These are phyloP conservation scores for Trichosporon coremiiforme DNA, from an alignment of 1,284 basidiomycete genomes.

Conservation along the genomic window DNA sequence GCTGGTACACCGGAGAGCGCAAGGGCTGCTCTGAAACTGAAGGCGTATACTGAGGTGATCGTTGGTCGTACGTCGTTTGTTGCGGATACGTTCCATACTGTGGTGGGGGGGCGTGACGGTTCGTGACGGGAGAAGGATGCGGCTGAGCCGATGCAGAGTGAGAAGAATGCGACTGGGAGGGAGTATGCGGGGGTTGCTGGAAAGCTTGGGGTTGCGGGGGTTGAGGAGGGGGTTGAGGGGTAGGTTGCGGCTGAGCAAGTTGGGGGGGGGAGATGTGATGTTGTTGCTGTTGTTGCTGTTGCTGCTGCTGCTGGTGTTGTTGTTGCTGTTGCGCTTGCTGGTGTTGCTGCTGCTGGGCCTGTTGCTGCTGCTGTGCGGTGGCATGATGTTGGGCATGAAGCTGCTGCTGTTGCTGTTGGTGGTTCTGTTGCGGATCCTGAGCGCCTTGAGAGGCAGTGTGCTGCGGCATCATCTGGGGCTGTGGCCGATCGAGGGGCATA, in stretches of 20 bases:
- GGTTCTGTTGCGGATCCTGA: constrained; percentile 23
- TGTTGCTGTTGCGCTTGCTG: constrained; percentile 22
- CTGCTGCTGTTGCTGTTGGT: constrained; percentile 26
- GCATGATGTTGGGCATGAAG: constrained; percentile 26
- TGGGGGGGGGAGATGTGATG: constrained; percentile 23
- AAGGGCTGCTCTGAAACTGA: constrained; percentile 26
- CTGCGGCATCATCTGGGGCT: constrained; percentile 21
- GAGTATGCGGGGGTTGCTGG: constrained; percentile 15
- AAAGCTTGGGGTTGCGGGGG: constrained; percentile 15
- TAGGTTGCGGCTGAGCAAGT: constrained; percentile 20
- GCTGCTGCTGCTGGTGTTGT: constrained; percentile 28
- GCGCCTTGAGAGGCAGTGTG: constrained; percentile 15
- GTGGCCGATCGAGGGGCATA: background rate
- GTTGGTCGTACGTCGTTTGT: constrained; percentile 20
- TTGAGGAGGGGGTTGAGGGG: constrained; percentile 19
- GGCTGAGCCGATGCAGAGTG: constrained; percentile 13
- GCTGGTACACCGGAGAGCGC: constrained; percentile 27
- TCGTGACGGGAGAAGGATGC: constrained; percentile 10
- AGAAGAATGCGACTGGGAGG: constrained; percentile 15
- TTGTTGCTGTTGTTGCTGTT: constrained; percentile 22
- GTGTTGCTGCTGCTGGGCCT: constrained; percentile 20
- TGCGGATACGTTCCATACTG: constrained; percentile 21
- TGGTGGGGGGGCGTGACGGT: constrained; percentile 16
- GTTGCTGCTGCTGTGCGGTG: constrained; percentile 21
- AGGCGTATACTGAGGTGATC: constrained; percentile 28